Percentiles rank a stretch among this genome's conserved stretches.
These are phyloP conservation scores for Populus hybrid DNA, from an alignment of 441 rosid genomes.

Conservation along the genomic window DNA sequence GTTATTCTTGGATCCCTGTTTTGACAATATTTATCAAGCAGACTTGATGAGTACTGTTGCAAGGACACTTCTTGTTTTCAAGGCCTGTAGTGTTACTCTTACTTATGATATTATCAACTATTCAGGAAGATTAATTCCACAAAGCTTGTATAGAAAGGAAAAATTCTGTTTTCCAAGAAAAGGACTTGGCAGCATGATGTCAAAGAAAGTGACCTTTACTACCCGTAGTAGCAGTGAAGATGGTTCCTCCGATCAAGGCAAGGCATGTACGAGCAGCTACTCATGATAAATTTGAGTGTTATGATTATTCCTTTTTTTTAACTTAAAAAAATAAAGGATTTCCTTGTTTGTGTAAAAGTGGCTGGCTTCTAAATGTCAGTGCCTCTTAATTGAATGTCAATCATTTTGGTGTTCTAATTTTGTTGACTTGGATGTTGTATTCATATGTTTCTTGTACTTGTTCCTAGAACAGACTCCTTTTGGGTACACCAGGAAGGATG, in stretches of 20 bases:
- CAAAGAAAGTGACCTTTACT: constrained; percentile 26
- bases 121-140: constrained; percentile 31
- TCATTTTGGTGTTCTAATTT: constrained; percentile 10
- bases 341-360: neutral
- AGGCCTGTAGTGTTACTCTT: neutral
- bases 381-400: neutral
- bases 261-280: constrained; percentile 36
- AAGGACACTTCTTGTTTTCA: neutral
- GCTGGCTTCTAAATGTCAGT: neutral
- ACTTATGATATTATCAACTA: constrained; percentile 6
- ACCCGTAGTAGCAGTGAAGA: constrained; percentile 32
- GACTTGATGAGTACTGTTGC: neutral
- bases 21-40: neutral
- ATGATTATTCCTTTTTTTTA: neutral
- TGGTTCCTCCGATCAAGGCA: constrained; percentile 35
- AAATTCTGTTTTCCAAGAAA: constrained; percentile 15
- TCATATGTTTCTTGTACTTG: constrained; percentile 13
- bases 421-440: neutral
- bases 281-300: neutral
- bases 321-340: neutral
- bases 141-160: constrained; percentile 16
- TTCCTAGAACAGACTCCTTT: constrained; percentile 53
- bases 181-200: constrained; percentile 14
- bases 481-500: constrained; percentile 89
- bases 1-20: neutral